A percentile compares a stretch with the other conserved stretches of the same genome.
These are phyloP conservation scores for Penicillium bialowiezense DNA, from an alignment of 495 filamentous ascomycete genomes.

Conservation along the genomic window DNA sequence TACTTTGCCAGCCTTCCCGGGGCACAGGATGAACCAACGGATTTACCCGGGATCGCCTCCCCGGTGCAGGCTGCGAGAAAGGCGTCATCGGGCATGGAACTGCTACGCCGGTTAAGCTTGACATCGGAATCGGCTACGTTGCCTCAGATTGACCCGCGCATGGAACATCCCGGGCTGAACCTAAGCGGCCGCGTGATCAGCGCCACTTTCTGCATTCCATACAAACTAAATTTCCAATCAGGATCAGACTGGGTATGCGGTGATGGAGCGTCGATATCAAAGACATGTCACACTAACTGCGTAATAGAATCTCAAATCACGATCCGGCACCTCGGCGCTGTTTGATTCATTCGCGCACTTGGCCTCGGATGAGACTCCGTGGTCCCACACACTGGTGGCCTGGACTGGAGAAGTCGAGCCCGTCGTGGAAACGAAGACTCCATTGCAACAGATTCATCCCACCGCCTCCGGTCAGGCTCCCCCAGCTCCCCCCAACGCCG, in stretches of 20 bases:
- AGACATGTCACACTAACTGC: not conserved
- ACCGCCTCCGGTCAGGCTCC: slow-evolving; percentile 28
- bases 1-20: slow-evolving; percentile 33
- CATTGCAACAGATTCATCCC: slow-evolving; percentile 32
- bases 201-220: slow-evolving; percentile 80
- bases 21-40: slow-evolving; percentile 14
- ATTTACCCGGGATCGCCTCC: slow-evolving; percentile 21
- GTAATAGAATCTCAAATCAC: slow-evolving; percentile 52
- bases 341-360: slow-evolving; percentile 86
- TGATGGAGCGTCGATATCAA: not conserved
- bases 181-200: slow-evolving; percentile 84
- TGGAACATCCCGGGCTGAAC: slow-evolving; percentile 62
- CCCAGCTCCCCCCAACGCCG: slow-evolving; percentile 12
- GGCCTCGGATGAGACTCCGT: slow-evolving; percentile 68
- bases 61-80: slow-evolving; percentile 47
- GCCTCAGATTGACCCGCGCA: slow-evolving; percentile 56
- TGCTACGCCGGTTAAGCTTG: slow-evolving; percentile 62
- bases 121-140: slow-evolving; percentile 38
- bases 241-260: slow-evolving; percentile 71
- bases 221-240: slow-evolving; percentile 63
- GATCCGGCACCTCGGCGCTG: slow-evolving; percentile 81
- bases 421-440: slow-evolving; percentile 32
- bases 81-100: slow-evolving; percentile 55
- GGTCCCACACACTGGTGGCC: slow-evolving; percentile 84
- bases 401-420: slow-evolving; percentile 89